These are phyloP conservation scores for Diplogelasinospora grovesii DNA, from an alignment of 495 filamentous ascomycete genomes.

Conservation along the genomic window DNA sequence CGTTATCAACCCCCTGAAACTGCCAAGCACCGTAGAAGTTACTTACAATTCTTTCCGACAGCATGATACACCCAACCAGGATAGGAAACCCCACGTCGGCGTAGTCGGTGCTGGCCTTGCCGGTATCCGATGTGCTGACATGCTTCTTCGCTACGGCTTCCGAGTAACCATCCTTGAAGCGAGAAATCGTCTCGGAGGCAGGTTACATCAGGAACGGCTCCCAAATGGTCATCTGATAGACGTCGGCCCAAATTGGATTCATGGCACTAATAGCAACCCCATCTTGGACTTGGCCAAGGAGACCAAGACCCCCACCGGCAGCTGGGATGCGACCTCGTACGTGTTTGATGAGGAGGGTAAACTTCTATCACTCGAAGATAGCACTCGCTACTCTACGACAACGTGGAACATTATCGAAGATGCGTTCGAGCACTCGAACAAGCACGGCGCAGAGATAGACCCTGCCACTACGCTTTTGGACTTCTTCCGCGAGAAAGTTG, in stretches of 20 bases:
- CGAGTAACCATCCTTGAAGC: constrained; percentile 82
- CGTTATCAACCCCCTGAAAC: background rate
- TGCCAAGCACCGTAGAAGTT: background rate
- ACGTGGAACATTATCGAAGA: constrained; percentile 76
- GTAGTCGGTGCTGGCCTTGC: constrained; percentile 83
- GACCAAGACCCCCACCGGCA: constrained; percentile 54
- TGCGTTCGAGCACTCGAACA: constrained; percentile 75
- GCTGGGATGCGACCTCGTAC: constrained; percentile 50
- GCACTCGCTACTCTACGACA: constrained; percentile 48
- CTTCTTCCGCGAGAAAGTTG: constrained; percentile 62
- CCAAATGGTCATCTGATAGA: constrained; percentile 44
- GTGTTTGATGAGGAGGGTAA: constrained; percentile 61
- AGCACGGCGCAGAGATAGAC: constrained; percentile 56
- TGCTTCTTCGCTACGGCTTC: constrained; percentile 70
- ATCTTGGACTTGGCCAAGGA: constrained; percentile 69
- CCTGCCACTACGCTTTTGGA: constrained; percentile 64
- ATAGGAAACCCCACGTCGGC: constrained; percentile 47
- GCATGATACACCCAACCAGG: constrained; percentile 28
- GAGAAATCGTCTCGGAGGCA: constrained; percentile 74
- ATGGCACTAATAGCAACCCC: constrained; percentile 80
- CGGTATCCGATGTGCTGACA: constrained; percentile 80
- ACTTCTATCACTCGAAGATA: constrained; percentile 44
- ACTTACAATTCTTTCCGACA: constrained; percentile 26
- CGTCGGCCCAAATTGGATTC: constrained; percentile 93
- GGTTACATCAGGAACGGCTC: constrained; percentile 52